phyloP scores from a whole-genome alignment of 495 filamentous ascomycete genomes.

The Podospora pseudopauciseta region DNA sequence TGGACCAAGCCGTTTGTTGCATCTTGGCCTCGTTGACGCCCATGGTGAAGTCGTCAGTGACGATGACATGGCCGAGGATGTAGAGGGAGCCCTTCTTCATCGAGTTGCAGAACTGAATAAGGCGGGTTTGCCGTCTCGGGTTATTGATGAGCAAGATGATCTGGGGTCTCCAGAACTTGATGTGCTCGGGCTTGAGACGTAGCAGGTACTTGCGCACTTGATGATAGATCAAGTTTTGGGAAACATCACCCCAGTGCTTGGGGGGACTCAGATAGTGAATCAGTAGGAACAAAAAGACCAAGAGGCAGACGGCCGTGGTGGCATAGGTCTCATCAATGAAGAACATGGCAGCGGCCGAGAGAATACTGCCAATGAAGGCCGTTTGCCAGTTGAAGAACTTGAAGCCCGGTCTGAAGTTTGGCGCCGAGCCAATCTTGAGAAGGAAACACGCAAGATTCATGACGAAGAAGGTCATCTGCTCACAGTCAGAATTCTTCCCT shows the following conservation, averaged over 20 bases:
- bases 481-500: slow-evolving; percentile 8
- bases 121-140: slow-evolving; percentile 67
- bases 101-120: slow-evolving; percentile 89
- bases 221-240: slow-evolving; percentile 85
- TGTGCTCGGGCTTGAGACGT: slow-evolving; percentile 77
- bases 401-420: slow-evolving; percentile 85
- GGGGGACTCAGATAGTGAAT: slow-evolving; percentile 84
- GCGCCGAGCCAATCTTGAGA: slow-evolving; percentile 86
- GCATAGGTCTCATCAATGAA: slow-evolving; percentile 86
- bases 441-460: slow-evolving; percentile 86
- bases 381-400: slow-evolving; percentile 87
- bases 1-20: slow-evolving; percentile 79
- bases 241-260: slow-evolving; percentile 87
- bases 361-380: slow-evolving; percentile 66
- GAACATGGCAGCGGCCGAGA: slow-evolving; percentile 79
- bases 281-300: slow-evolving; percentile 72
- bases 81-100: slow-evolving; percentile 85
- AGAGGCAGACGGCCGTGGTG: slow-evolving; percentile 65
- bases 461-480: slow-evolving; percentile 63
- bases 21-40: slow-evolving; percentile 77
- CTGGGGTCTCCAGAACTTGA: slow-evolving; percentile 87
- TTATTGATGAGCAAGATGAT: slow-evolving; percentile 83
- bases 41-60: slow-evolving; percentile 73
- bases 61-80: slow-evolving; percentile 82
- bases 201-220: slow-evolving; percentile 87